phyloP scores from a whole-genome alignment of 1,284 basidiomycete genomes.

The Sanghuangporus weigelae region DNA sequence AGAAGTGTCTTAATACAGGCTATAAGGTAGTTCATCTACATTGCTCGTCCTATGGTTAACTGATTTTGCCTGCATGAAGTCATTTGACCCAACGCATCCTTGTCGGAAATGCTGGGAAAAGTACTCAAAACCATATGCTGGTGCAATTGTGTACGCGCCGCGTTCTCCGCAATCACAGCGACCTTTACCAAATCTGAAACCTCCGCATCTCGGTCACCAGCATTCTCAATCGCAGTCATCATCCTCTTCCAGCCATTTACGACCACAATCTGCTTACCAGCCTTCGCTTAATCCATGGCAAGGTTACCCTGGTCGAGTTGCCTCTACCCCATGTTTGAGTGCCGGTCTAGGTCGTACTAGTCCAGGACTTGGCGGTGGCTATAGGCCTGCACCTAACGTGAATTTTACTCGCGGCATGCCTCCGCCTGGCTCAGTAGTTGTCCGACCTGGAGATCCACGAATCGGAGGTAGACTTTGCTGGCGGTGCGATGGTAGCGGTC shows the following conservation, averaged over 20 bases:
- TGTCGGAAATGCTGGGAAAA: slow-evolving; percentile 69
- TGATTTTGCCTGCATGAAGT: background rate
- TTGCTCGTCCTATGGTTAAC: background rate
- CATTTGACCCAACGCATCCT: slow-evolving; percentile 56
- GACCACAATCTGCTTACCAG: slow-evolving; percentile 20
- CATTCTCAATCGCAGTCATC: slow-evolving; percentile 16
- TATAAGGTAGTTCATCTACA: slow-evolving; percentile 43
- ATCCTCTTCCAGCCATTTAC: slow-evolving; percentile 18
- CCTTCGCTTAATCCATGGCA: slow-evolving; percentile 22
- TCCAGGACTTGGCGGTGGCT: background rate
- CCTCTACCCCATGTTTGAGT: background rate
- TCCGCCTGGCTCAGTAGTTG: slow-evolving; percentile 34
- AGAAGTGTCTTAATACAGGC: slow-evolving; percentile 66
- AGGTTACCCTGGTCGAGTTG: slow-evolving; percentile 12
- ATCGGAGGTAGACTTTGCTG: slow-evolving; percentile 63
- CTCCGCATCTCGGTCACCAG: slow-evolving; percentile 21
- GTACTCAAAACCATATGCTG: slow-evolving; percentile 52
- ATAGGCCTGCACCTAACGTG: background rate
- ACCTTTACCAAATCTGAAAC: slow-evolving; percentile 29
- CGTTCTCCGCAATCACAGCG: slow-evolving; percentile 38
- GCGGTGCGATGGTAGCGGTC: slow-evolving; percentile 58
- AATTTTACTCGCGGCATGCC: slow-evolving; percentile 15
- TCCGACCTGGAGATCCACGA: slow-evolving; percentile 61
- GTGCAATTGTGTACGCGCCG: slow-evolving; percentile 52
- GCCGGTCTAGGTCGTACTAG: background rate